Percentiles rank a stretch among this genome's conserved stretches.
phyloP scores from a whole-genome alignment of 768 basidiomycete genomes.

The Cyclocybe aegerita region DNA sequence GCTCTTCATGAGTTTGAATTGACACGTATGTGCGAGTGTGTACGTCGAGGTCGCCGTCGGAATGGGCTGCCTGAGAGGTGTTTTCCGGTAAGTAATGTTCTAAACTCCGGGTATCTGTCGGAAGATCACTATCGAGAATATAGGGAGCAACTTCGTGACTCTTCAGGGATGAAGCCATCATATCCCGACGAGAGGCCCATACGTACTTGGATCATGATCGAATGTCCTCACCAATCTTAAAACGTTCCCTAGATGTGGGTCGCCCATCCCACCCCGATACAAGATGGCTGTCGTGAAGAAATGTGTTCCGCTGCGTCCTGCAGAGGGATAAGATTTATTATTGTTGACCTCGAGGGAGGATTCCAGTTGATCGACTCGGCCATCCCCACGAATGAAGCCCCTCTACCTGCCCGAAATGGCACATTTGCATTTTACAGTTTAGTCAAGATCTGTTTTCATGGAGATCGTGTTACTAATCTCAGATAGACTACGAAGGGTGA shows the following conservation, averaged over 20 bases:
- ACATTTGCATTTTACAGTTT: slow-evolving; percentile 31
- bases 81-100: slow-evolving; percentile 1
- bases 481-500: slow-evolving; percentile 37
- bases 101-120: slow-evolving; percentile 18
- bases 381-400: not conserved
- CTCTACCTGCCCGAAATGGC: slow-evolving; percentile 19
- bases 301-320: not conserved
- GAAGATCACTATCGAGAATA: slow-evolving; percentile 2
- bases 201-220: slow-evolving; percentile 10
- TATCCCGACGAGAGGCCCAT: not conserved
- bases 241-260: slow-evolving; percentile 27
- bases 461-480: slow-evolving; percentile 32
- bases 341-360: slow-evolving; percentile 7
- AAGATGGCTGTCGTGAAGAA: not conserved
- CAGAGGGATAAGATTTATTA: slow-evolving; percentile 4
- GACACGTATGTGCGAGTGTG: not conserved
- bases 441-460: slow-evolving; percentile 27
- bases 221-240: slow-evolving; percentile 23
- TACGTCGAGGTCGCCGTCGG: not conserved
- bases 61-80: not conserved
- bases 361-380: not conserved
- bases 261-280: slow-evolving; percentile 9
- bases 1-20: too few relatives aligned
- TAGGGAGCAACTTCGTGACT: too few relatives aligned
- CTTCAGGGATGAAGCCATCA: too few relatives aligned